A percentile compares a stretch with the other conserved stretches of the same genome.
Conservation (phyloP, 2,329 filamentous ascomycete genomes). For the Sporothrix inflata region DNA sequence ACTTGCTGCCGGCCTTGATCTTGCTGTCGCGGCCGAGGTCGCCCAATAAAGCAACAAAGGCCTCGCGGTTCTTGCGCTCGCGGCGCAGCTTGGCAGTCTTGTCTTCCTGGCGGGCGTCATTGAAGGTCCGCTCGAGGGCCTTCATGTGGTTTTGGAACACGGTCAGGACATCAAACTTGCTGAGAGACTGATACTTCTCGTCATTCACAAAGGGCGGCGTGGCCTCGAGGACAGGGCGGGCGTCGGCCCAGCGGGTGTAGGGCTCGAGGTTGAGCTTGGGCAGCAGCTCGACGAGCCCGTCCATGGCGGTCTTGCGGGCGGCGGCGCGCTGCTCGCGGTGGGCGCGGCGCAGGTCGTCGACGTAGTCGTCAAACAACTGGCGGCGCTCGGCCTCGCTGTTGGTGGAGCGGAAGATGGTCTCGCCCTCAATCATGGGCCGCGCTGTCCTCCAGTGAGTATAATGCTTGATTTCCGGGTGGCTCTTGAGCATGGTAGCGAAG, state of each 20-base stretch:
- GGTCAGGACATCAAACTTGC: slow-evolving; percentile 85
- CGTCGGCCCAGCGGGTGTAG: slow-evolving; percentile 93
- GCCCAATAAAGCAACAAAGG: slow-evolving; percentile 72
- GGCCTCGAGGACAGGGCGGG: slow-evolving; percentile 77
- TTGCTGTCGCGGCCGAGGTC: slow-evolving; percentile 76
- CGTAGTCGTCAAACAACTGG: slow-evolving; percentile 92
- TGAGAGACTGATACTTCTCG: slow-evolving; percentile 82
- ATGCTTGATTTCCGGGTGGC: slow-evolving; percentile 94
- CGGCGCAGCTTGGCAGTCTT: slow-evolving; percentile 79
- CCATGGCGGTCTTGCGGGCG: slow-evolving; percentile 78
- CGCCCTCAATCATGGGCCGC: slow-evolving; percentile 87
- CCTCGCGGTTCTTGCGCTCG: slow-evolving; percentile 85
- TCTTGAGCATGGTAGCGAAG: slow-evolving; percentile 94
- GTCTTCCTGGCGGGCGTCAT: slow-evolving; percentile 85
- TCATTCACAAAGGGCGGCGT: slow-evolving; percentile 70
- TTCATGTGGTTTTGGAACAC: slow-evolving; percentile 97
- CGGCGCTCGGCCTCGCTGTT: slow-evolving; percentile 85
- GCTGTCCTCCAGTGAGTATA: slow-evolving; percentile 98
- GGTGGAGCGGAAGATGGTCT: slow-evolving; percentile 92
- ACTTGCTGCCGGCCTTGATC: slow-evolving; percentile 88
- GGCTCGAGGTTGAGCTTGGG: slow-evolving; percentile 82
- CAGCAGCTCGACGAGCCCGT: slow-evolving; percentile 77
- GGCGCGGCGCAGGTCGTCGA: slow-evolving; percentile 77
- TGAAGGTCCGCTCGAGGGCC: slow-evolving; percentile 84
- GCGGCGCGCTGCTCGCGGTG: slow-evolving; percentile 75